A percentile compares a stretch with the other conserved stretches of the same genome.
These are phyloP conservation scores for Telfairia occidentalis DNA, from an alignment of 331 rosid genomes.

Conservation along the genomic window DNA sequence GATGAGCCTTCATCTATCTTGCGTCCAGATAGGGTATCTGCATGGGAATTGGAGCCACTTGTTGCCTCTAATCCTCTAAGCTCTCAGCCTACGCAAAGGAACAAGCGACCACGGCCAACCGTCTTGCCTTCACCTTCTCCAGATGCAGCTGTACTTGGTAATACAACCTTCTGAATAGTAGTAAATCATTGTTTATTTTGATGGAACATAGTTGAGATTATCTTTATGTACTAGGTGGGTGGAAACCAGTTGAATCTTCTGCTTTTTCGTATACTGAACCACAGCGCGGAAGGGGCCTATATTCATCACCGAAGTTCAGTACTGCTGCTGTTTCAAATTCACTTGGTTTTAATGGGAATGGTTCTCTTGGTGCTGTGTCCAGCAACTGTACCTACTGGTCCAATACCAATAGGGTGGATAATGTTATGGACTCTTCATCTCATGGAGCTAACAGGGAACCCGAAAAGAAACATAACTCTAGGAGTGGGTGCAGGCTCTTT, in stretches of 20 bases:
- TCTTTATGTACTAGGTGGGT: slow-evolving; percentile 39
- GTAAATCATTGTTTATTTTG: slow-evolving; percentile 4
- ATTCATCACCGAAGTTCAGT: slow-evolving; percentile 51
- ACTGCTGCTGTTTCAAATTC: slow-evolving; percentile 40
- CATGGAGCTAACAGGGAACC: slow-evolving; percentile 43
- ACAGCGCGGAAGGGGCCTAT: slow-evolving; percentile 53
- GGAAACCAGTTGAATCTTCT: slow-evolving; percentile 70
- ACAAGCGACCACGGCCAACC: slow-evolving; percentile 70
- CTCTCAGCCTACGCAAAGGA: slow-evolving; percentile 62
- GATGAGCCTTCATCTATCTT: slow-evolving; percentile 81
- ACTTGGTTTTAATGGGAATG: slow-evolving; percentile 56
- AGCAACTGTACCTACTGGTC: slow-evolving; percentile 59
- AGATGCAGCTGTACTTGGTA: slow-evolving; percentile 58
- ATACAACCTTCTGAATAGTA: slow-evolving; percentile 11
- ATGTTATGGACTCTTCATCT: slow-evolving; percentile 47
- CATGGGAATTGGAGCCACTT: slow-evolving; percentile 97
- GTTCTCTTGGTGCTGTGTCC: slow-evolving; percentile 42
- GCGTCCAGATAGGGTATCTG: slow-evolving; percentile 90
- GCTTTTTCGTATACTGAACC: slow-evolving; percentile 47
- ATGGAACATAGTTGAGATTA: neutral
- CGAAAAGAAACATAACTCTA: slow-evolving; percentile 56
- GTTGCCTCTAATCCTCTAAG: slow-evolving; percentile 48
- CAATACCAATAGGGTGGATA: slow-evolving; percentile 49
- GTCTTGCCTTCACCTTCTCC: slow-evolving; percentile 51
- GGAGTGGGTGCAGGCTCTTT: slow-evolving; percentile 74